A percentile compares a stretch with the other conserved stretches of the same genome.
phyloP scores from a whole-genome alignment of 164 flowering plant species.

The Magnolia officinalis region DNA sequence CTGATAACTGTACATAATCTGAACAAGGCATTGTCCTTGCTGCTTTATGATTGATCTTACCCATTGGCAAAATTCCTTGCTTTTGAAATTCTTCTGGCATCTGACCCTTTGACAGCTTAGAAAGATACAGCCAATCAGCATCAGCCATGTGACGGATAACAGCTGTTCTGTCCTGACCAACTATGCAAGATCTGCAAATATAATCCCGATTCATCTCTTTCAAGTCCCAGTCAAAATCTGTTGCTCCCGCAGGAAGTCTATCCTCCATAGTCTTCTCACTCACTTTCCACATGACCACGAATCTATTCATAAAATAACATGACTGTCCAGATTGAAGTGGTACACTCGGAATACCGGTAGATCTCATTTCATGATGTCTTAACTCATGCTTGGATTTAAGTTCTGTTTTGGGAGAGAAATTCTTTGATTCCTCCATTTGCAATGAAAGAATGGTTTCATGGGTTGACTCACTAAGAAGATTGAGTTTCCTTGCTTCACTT shows the following conservation, averaged over 20 bases:
- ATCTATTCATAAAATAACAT: constrained; percentile 77
- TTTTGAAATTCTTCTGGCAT: constrained; percentile 18
- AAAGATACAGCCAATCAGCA: constrained; percentile 81
- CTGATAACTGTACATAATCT: constrained; percentile 48
- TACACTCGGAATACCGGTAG: constrained; percentile 14
- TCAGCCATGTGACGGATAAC: constrained; percentile 72
- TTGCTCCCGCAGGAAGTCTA: constrained; percentile 12
- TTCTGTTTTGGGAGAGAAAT: constrained; percentile 40
- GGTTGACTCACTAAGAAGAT: constrained; percentile 61
- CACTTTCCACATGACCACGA: constrained; percentile 53
- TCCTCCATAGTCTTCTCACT: constrained; percentile 2
- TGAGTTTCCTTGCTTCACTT: constrained; percentile 51
- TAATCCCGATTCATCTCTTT: constrained; percentile 13
- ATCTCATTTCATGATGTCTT: constrained; percentile 24
- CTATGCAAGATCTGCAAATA: constrained; percentile 35
- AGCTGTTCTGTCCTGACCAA: constrained; percentile 32
- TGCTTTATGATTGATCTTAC: constrained; percentile 10
- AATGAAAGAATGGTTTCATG: constrained; percentile 35
- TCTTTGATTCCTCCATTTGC: constrained; percentile 53
- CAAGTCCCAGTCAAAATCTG: constrained; percentile 9
- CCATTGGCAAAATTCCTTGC: neutral
- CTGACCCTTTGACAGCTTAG: constrained; percentile 40
- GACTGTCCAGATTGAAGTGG: constrained; percentile 41
- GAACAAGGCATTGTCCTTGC: constrained; percentile 25
- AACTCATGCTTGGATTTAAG: constrained; percentile 17